These are phyloP conservation scores for Tylopilus cervinicoccineus DNA, from an alignment of 768 basidiomycete genomes.

Conservation along the genomic window DNA sequence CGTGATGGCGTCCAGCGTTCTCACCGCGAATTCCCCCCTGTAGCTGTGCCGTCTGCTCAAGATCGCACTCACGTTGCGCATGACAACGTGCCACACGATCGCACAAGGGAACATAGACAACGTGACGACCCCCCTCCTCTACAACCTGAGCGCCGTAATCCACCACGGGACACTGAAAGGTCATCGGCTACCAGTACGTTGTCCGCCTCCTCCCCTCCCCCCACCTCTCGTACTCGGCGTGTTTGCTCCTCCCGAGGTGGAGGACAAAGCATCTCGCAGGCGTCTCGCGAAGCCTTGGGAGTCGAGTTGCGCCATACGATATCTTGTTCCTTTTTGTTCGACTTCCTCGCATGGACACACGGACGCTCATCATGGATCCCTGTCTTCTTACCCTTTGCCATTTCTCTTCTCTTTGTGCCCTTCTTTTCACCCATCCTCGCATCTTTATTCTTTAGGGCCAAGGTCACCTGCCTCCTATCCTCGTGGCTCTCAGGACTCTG, in stretches of 20 bases:
- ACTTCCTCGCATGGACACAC: constrained; percentile 38
- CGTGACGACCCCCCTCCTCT: constrained; percentile 20
- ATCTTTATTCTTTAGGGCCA: constrained; percentile 40
- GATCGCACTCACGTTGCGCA: constrained; percentile 25
- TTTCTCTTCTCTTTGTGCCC: constrained; percentile 28
- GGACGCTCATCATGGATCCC: constrained; percentile 40
- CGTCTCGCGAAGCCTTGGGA: constrained; percentile 46
- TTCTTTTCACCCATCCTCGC: constrained; percentile 28
- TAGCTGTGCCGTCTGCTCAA: constrained; percentile 15
- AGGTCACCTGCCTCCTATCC: constrained; percentile 34
- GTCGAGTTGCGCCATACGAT: constrained; percentile 34
- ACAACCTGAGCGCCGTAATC: constrained; percentile 21
- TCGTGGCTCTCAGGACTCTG: constrained; percentile 29
- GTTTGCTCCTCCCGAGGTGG: constrained; percentile 37
- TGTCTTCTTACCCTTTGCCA: constrained; percentile 29
- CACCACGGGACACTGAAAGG: constrained; percentile 29
- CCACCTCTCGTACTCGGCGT: constrained; percentile 34
- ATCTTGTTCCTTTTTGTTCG: constrained; percentile 34
- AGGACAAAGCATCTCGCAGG: constrained; percentile 31
- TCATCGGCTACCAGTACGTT: constrained; percentile 44
- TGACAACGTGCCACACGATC: constrained; percentile 12
- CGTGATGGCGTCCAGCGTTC: constrained; percentile 16
- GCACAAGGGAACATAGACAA: constrained; percentile 23
- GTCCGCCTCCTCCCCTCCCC: constrained; percentile 40
- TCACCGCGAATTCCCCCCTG: constrained; percentile 18